phyloP scores from a whole-genome alignment of 2,329 filamentous ascomycete genomes.

The Acrocalymma vagum region DNA sequence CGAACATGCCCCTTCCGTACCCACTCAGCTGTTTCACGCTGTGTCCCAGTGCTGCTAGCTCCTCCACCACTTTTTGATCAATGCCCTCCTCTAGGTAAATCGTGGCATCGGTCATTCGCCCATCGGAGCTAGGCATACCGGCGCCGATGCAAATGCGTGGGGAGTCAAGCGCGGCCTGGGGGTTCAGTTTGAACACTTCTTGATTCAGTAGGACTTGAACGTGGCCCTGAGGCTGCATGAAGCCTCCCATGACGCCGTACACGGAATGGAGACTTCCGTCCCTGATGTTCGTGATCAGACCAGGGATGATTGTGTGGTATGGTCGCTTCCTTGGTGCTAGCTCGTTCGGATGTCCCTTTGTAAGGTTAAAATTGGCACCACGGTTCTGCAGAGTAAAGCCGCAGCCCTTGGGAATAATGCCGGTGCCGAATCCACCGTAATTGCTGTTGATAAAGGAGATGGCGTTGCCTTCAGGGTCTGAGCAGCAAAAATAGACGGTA shows the following conservation, averaged over 20 bases:
- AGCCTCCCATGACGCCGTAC: constrained; percentile 97
- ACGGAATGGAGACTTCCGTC: constrained; percentile 83
- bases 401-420: constrained; percentile 83
- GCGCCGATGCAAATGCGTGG: constrained; percentile 89
- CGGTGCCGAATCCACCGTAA: constrained; percentile 87
- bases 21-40: constrained; percentile 74
- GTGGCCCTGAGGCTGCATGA: constrained; percentile 98
- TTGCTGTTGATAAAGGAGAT: constrained; percentile 98
- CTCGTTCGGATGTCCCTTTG: constrained; percentile 77
- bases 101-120: constrained; percentile 66
- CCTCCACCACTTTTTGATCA: constrained; percentile 70
- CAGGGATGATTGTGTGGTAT: constrained; percentile 98
- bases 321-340: constrained; percentile 85
- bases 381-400: constrained; percentile 96
- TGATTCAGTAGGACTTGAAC: constrained; percentile 93
- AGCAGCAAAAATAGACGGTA: constrained; percentile 91
- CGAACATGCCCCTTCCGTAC: constrained; percentile 74
- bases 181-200: constrained; percentile 80
- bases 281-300: constrained; percentile 79
- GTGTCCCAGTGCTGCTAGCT: constrained; percentile 76
- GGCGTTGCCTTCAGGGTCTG: constrained; percentile 84
- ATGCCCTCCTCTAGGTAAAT: constrained; percentile 89
- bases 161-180: constrained; percentile 89
- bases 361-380: constrained; percentile 83
- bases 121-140: constrained; percentile 68